A percentile compares a stretch with the other conserved stretches of the same genome.
These are phyloP conservation scores for Zymoseptoria pseudotritici DNA, from an alignment of 2,329 filamentous ascomycete species.

Conservation along the genomic window DNA sequence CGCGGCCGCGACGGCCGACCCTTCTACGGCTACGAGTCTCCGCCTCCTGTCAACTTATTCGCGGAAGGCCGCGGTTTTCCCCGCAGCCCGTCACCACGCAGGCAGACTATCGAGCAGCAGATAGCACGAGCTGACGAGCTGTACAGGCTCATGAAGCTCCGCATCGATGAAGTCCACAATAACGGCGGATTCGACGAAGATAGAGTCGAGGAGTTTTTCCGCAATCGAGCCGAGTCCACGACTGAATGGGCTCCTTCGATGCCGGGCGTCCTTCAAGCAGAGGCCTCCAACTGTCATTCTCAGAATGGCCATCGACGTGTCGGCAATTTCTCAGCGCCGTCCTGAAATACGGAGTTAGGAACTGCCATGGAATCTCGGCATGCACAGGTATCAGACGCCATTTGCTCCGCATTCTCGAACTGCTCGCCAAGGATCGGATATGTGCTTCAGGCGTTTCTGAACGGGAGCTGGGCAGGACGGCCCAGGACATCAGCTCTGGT, in stretches of 20 bases:
- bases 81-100: not conserved
- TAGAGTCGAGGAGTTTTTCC: not conserved
- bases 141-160: not conserved
- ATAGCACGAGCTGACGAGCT: not conserved
- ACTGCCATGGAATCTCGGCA: no score
- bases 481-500: constrained; percentile 5
- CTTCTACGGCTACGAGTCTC: not conserved
- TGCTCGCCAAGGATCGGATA: no score
- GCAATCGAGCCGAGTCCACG: not conserved
- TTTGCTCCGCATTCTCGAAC: no score
- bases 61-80: not conserved
- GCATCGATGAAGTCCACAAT: not conserved
- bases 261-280: not conserved
- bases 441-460: not conserved
- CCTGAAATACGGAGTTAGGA: no score
- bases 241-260: not conserved
- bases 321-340: not conserved
- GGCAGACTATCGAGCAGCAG: not conserved
- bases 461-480: not conserved
- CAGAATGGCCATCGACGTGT: not conserved
- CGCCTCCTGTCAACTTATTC: not conserved
- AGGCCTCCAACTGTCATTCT: not conserved
- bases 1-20: no score
- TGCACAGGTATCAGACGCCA: no score
- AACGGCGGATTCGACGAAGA: not conserved